Conservation (phyloP, 1,284 basidiomycete species). For the Clitocybe nebularis region DNA sequence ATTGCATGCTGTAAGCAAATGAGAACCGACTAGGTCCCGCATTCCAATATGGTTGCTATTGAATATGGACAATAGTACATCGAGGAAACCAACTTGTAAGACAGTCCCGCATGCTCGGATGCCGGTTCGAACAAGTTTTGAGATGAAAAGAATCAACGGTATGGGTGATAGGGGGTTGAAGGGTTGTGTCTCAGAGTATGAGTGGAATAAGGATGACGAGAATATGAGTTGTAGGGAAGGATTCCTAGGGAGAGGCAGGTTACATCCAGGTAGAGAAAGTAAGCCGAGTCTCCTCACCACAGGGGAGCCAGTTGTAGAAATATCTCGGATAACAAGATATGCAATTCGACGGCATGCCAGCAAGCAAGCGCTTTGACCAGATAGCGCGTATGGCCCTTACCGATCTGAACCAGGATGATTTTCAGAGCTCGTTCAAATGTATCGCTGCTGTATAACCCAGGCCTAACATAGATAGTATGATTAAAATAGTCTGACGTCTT, state of each 20-base stretch:
- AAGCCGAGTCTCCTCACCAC: constrained; percentile 12
- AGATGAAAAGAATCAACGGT: constrained; percentile 16
- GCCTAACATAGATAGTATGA: constrained; percentile 4
- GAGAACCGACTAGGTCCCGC: background rate
- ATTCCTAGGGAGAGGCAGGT: constrained; percentile 17
- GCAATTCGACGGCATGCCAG: constrained; percentile 14
- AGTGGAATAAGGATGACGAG: constrained; percentile 12
- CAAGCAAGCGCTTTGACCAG: constrained; percentile 14
- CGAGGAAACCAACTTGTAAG: constrained; percentile 17
- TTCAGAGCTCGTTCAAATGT: constrained; percentile 9
- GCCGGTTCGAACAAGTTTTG: constrained; percentile 14
- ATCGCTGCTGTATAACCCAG: constrained; percentile 14
- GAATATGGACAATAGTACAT: constrained; percentile 14
- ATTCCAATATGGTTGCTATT: constrained; percentile 8
- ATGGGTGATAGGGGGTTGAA: constrained; percentile 8
- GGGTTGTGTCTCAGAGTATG: constrained; percentile 3
- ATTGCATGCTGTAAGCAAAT: constrained; percentile 16
- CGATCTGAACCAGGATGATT: constrained; percentile 16
- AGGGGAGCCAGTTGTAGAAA: constrained; percentile 15
- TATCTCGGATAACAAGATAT: constrained; percentile 14
- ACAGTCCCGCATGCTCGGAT: constrained; percentile 9
- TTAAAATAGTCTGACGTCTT: background rate
- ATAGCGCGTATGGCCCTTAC: constrained; percentile 12
- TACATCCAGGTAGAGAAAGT: too few species aligned
- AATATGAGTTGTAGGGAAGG: constrained; percentile 14